A percentile compares a stretch with the other conserved stretches of the same genome.
Conservation (phyloP, 495 filamentous ascomycete genomes). For the Podospora appendiculata region DNA sequence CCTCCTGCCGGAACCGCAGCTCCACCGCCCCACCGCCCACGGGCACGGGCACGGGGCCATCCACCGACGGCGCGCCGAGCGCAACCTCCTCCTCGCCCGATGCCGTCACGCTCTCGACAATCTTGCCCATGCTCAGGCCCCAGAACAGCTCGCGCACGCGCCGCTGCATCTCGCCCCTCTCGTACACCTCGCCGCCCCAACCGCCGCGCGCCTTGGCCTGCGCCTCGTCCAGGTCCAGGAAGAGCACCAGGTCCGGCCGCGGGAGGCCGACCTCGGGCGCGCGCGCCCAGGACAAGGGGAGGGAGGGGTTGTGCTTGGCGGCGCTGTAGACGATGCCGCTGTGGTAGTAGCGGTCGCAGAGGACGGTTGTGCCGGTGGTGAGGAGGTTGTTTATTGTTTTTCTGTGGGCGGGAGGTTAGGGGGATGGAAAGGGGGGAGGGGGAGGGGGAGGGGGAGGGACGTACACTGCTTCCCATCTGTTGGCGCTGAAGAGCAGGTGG, state of each 20-base stretch:
- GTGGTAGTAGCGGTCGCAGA: conserved; percentile 92
- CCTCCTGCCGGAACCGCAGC: conserved; percentile 39
- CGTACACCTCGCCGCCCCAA: conserved; percentile 84
- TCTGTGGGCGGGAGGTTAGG: conserved; percentile 19
- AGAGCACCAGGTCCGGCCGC: conserved; percentile 78
- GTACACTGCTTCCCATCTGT: conserved; percentile 82
- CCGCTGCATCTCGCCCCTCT: conserved; percentile 74
- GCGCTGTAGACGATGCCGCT: conserved; percentile 90
- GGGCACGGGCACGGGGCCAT: not conserved
- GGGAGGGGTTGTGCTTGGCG: conserved; percentile 68
- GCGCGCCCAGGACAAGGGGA: conserved; percentile 69
- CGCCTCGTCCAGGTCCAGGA: conserved; percentile 69
- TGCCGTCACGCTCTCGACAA: conserved; percentile 8
- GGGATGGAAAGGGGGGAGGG: not conserved
- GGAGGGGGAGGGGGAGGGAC: conserved; percentile 11
- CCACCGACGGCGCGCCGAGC: conserved; percentile 14
- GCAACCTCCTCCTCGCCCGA: conserved; percentile 12
- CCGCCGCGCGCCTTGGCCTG: conserved; percentile 70
- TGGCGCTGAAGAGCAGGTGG: conserved; percentile 91
- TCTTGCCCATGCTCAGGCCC: conserved; percentile 39
- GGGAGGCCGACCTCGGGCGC: conserved; percentile 83
- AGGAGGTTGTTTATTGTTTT: conserved; percentile 56
- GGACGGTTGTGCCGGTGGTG: conserved; percentile 57
- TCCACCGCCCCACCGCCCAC: conserved; percentile 16
- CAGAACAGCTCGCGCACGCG: conserved; percentile 70